These are phyloP conservation scores for Penicillium antarcticum DNA, from an alignment of 495 filamentous ascomycete genomes.

Conservation along the genomic window DNA sequence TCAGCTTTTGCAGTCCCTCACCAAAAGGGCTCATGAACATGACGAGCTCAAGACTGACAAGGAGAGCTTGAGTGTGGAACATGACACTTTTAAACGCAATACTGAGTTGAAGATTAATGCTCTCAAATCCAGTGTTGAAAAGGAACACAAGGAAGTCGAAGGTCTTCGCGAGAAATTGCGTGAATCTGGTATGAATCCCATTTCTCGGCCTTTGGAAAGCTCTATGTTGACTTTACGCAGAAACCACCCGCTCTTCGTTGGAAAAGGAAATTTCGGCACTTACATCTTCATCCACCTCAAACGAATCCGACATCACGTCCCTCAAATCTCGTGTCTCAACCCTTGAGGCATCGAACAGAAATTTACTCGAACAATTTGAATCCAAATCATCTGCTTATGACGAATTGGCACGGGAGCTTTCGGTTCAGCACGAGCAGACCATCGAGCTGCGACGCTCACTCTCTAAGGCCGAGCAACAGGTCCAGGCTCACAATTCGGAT, in stretches of 20 bases:
- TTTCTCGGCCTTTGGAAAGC: background rate
- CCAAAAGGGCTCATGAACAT: slow-evolving; percentile 71
- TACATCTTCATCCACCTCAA: slow-evolving; percentile 70
- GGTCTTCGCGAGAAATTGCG: slow-evolving; percentile 75
- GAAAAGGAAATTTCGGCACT: slow-evolving; percentile 79
- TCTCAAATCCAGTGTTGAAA: slow-evolving; percentile 76
- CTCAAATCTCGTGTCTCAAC: slow-evolving; percentile 77
- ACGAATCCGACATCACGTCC: slow-evolving; percentile 70
- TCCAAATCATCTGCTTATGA: slow-evolving; percentile 87
- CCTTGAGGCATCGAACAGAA: slow-evolving; percentile 86
- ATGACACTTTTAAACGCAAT: slow-evolving; percentile 80
- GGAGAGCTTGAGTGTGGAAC: slow-evolving; percentile 81
- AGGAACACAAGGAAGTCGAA: slow-evolving; percentile 74
- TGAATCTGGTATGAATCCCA: slow-evolving; percentile 62
- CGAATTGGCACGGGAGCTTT: slow-evolving; percentile 77
- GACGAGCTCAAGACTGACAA: slow-evolving; percentile 80
- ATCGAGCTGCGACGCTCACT: slow-evolving; percentile 78
- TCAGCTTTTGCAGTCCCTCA: slow-evolving; percentile 62
- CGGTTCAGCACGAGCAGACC: slow-evolving; percentile 81
- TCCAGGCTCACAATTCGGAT: slow-evolving; percentile 75
- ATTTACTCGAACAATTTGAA: slow-evolving; percentile 82
- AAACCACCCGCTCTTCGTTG: slow-evolving; percentile 60
- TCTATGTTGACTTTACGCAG: slow-evolving; percentile 37
- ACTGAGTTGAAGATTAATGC: slow-evolving; percentile 77
- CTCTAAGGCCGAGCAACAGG: slow-evolving; percentile 71